These are phyloP conservation scores for Peronospora destructor DNA, from an alignment of 352 stramenopile genomes.

Conservation along the genomic window DNA sequence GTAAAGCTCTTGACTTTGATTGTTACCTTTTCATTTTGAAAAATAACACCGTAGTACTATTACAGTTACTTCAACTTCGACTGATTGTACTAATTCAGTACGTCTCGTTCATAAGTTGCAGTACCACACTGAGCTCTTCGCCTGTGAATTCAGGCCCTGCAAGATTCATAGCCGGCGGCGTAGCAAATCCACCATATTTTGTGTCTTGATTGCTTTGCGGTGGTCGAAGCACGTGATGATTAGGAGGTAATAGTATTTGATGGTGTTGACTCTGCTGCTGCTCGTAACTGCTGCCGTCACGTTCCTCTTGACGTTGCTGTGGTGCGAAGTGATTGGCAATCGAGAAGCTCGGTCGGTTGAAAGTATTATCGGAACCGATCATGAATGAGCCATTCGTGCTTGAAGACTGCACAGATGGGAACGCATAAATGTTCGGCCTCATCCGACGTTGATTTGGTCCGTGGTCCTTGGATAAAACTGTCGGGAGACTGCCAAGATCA, in stretches of 20 bases:
- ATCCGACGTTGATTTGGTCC: slow-evolving; percentile 21
- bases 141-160: slow-evolving; percentile 65
- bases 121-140: slow-evolving; percentile 67
- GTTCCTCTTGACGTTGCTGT: slow-evolving; percentile 25
- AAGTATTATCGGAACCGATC: slow-evolving; percentile 24
- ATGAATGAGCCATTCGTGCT: slow-evolving; percentile 16
- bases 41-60: background rate
- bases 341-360: slow-evolving; percentile 17
- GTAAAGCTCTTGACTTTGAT: too few relatives aligned
- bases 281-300: slow-evolving; percentile 25
- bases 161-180: slow-evolving; percentile 58
- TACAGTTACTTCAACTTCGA: slow-evolving; percentile 1
- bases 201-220: slow-evolving; percentile 32
- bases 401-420: slow-evolving; percentile 23
- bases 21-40: too few relatives aligned
- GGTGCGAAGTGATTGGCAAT: slow-evolving; percentile 28
- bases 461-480: slow-evolving; percentile 37
- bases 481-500: slow-evolving; percentile 25
- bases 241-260: slow-evolving; percentile 22
- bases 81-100: slow-evolving; percentile 22
- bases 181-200: slow-evolving; percentile 45
- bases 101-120: slow-evolving; percentile 76
- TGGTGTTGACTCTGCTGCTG: slow-evolving; percentile 16
- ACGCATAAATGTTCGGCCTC: slow-evolving; percentile 16
- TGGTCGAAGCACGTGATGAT: slow-evolving; percentile 54